A percentile compares a stretch with the other conserved stretches of the same genome.
Evolutionary conservation across 2,329 filamentous ascomycete species (phyloP).

Genomic region (Aspergillus nomiae): DNA sequence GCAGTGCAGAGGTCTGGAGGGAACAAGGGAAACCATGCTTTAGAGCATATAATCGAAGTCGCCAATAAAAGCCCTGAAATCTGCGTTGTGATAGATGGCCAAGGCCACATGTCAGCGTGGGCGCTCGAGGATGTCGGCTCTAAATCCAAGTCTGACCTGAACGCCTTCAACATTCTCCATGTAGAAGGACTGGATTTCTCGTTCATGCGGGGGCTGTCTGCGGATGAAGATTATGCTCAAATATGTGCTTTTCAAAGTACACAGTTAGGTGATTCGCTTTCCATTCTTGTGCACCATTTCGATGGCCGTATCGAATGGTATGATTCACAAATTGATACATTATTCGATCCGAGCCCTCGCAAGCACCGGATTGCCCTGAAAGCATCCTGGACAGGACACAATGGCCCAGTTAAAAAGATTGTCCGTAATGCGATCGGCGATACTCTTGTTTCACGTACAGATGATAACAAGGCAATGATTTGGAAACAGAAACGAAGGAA

Average conservation of each 20-base stretch:
- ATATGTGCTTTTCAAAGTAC: constrained; percentile 72
- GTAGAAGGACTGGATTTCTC: constrained; percentile 60
- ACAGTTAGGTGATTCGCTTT: constrained; percentile 63
- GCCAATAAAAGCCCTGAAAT: constrained; percentile 85
- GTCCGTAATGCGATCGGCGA: constrained; percentile 80
- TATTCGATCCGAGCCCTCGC: constrained; percentile 73
- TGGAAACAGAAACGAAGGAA: constrained; percentile 69
- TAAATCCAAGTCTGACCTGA: constrained; percentile 64
- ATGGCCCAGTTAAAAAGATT: constrained; percentile 77
- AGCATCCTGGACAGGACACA: constrained; percentile 81
- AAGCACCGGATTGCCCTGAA: constrained; percentile 62
- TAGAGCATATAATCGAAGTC: constrained; percentile 83
- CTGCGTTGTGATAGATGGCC: constrained; percentile 80
- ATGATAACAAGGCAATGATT: constrained; percentile 75
- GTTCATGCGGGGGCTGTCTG: constrained; percentile 33
- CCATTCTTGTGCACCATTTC: constrained; percentile 79
- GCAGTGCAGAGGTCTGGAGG: constrained; percentile 67
- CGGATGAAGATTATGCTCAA: constrained; percentile 62
- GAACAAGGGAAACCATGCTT: constrained; percentile 66
- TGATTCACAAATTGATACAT: constrained; percentile 72
- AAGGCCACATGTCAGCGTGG: constrained; percentile 87
- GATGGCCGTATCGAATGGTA: constrained; percentile 83
- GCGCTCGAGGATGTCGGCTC: constrained; percentile 83
- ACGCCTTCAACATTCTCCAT: constrained; percentile 85
- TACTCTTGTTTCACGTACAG: constrained; percentile 78